A percentile compares a stretch with the other conserved stretches of the same genome.
Evolutionary conservation across 1,139 yeast genomes (phyloP).

Genomic region (Pichia sp.): DNA sequence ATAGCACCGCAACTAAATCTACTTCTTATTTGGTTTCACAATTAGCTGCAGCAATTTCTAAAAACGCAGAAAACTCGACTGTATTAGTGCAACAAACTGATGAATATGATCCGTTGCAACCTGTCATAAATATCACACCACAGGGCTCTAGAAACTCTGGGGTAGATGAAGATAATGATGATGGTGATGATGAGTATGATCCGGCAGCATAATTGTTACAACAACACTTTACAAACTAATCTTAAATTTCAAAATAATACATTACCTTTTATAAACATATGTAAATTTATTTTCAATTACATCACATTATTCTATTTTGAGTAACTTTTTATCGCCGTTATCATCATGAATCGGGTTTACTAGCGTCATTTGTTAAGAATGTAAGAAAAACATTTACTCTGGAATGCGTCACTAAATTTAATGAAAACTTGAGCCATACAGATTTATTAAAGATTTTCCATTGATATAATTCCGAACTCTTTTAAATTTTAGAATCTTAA

Average conservation of each 20-base stretch:
- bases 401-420: too few species aligned
- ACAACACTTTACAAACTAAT: background rate
- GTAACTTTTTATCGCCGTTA: too few species aligned
- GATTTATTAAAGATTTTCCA: too few species aligned
- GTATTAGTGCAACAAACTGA: background rate
- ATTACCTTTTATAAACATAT: too few species aligned
- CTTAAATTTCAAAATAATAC: too few species aligned
- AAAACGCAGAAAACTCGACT: slow-evolving; percentile 8
- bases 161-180: background rate
- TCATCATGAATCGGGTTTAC: too few species aligned
- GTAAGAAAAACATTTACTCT: too few species aligned
- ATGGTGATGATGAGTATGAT: slow-evolving; percentile 12
- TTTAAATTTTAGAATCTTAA: too few species aligned
- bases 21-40: slow-evolving; percentile 15
- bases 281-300: background rate
- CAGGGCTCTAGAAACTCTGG: background rate
- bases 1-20: background rate
- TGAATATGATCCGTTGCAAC: background rate
- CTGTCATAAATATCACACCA: background rate
- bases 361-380: too few species aligned
- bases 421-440: too few species aligned
- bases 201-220: background rate
- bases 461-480: too few species aligned
- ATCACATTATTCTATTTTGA: too few species aligned
- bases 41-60: slow-evolving; percentile 12